These are phyloP conservation scores for Arctium minus DNA, from an alignment of 129 eudicot genomes.

Conservation along the genomic window DNA sequence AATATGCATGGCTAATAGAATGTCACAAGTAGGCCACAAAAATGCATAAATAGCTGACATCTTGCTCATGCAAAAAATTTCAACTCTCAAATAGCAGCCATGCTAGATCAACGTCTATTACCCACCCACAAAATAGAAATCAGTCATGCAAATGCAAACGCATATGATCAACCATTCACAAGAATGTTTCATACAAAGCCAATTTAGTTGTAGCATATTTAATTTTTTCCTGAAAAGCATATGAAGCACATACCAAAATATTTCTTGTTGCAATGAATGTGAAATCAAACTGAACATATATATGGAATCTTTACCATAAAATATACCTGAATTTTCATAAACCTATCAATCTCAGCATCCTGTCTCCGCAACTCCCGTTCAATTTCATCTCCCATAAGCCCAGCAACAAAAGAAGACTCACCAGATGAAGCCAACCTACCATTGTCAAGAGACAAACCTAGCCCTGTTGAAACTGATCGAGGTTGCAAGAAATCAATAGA, in stretches of 20 bases:
- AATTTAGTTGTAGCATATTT: neutral
- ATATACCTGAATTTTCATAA: constrained; percentile 59
- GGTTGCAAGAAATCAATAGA: constrained; percentile 74
- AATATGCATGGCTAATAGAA: neutral
- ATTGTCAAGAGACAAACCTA: constrained; percentile 73
- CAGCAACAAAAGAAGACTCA: constrained; percentile 55
- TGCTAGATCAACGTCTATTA: neutral
- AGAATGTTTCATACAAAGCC: neutral
- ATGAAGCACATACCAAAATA: neutral
- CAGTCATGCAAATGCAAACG: neutral
- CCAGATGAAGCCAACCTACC: constrained; percentile 72
- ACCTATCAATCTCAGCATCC: constrained; percentile 73
- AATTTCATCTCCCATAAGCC: constrained; percentile 55
- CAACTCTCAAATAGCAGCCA: neutral
- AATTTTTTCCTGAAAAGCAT: neutral
- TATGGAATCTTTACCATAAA: neutral
- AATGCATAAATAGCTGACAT: neutral
- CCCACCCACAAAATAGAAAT: neutral
- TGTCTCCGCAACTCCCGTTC: constrained; percentile 69
- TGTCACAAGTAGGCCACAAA: neutral
- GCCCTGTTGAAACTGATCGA: constrained; percentile 72
- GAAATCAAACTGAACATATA: neutral
- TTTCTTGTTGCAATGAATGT: neutral
- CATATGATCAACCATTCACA: neutral
- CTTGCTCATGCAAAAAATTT: neutral